Percentiles rank a stretch among this genome's conserved stretches.
These are phyloP conservation scores for Steccherinum ochraceum DNA, from an alignment of 768 basidiomycete species.

Conservation along the genomic window DNA sequence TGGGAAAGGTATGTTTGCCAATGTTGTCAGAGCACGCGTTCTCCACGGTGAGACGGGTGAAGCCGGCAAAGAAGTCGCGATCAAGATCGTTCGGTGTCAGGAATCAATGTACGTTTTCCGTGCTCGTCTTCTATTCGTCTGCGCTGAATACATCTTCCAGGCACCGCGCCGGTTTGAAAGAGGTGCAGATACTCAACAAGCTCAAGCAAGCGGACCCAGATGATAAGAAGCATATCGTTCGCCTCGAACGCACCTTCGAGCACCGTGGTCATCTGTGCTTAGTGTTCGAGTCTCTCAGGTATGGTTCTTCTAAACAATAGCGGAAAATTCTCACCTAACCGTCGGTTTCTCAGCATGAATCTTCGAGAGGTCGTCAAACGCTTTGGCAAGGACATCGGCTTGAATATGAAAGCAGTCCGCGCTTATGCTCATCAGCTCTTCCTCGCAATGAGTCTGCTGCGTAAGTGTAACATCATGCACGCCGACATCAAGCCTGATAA, in stretches of 20 bases:
- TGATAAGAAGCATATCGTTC: slow-evolving; percentile 93
- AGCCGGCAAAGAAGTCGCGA: slow-evolving; percentile 77
- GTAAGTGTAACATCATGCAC: slow-evolving; percentile 92
- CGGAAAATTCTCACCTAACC: slow-evolving; percentile 4
- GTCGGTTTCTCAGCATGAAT: slow-evolving; percentile 71
- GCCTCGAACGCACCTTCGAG: slow-evolving; percentile 93
- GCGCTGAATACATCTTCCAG: slow-evolving; percentile 32
- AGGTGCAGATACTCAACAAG: slow-evolving; percentile 83
- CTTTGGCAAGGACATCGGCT: slow-evolving; percentile 95
- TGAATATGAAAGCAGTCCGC: slow-evolving; percentile 95
- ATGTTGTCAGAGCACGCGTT: slow-evolving; percentile 86
- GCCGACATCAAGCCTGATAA: slow-evolving; percentile 99
- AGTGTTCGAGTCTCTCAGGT: slow-evolving; percentile 94
- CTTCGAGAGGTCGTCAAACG: slow-evolving; percentile 96
- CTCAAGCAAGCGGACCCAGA: slow-evolving; percentile 87
- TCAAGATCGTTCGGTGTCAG: slow-evolving; percentile 94
- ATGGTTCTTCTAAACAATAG: slow-evolving; percentile 14
- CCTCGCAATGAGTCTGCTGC: slow-evolving; percentile 74
- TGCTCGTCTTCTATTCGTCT: background rate
- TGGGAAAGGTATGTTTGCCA: slow-evolving; percentile 99
- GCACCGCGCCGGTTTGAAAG: slow-evolving; percentile 93
- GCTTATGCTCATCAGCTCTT: slow-evolving; percentile 98
- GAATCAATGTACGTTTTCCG: slow-evolving; percentile 80
- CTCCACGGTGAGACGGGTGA: slow-evolving; percentile 56
- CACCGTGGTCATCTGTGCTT: slow-evolving; percentile 95